Conservation (phyloP, 208 protist genomes). For the Crithidia expoeki region DNA sequence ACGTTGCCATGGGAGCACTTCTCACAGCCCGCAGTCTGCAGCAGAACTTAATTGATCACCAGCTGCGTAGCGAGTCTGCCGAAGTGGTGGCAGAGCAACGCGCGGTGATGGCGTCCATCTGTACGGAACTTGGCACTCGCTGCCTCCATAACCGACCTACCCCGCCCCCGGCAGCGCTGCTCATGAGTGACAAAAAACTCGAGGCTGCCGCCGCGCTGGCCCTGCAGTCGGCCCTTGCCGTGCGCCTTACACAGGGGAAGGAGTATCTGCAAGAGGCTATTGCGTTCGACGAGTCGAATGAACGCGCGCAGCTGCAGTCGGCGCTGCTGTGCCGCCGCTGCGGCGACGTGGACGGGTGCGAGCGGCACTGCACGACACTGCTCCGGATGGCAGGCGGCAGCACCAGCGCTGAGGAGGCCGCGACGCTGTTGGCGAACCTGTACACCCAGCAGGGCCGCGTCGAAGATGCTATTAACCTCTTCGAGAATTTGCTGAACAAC, state of each 20-base stretch:
- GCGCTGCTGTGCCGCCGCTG: constrained; percentile 78
- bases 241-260: constrained; percentile 59
- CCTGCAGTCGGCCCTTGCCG: constrained; percentile 16
- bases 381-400: constrained; percentile 78
- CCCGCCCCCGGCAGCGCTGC: constrained; percentile 12
- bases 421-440: constrained; percentile 93
- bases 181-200: constrained; percentile 28
- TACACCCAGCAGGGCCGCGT: constrained; percentile 84
- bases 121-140: constrained; percentile 76
- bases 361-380: constrained; percentile 87
- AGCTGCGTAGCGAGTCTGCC: constrained; percentile 76
- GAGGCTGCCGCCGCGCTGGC: constrained; percentile 32
- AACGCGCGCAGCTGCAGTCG: constrained; percentile 74
- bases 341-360: constrained; percentile 87
- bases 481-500: constrained; percentile 83
- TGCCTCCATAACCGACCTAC: constrained; percentile 30
- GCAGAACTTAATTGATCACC: constrained; percentile 66
- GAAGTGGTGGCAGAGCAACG: constrained; percentile 87
- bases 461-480: constrained; percentile 87
- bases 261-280: constrained; percentile 87
- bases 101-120: constrained; percentile 70
- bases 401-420: constrained; percentile 84
- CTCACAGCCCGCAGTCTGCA: constrained; percentile 72
- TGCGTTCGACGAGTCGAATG: constrained; percentile 81
- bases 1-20: constrained; percentile 63